Evolutionary conservation across 306 rosid genomes (phyloP), one percentile per base, ranked within the genome.

Genomic region (Cicer judaicum): DNA sequence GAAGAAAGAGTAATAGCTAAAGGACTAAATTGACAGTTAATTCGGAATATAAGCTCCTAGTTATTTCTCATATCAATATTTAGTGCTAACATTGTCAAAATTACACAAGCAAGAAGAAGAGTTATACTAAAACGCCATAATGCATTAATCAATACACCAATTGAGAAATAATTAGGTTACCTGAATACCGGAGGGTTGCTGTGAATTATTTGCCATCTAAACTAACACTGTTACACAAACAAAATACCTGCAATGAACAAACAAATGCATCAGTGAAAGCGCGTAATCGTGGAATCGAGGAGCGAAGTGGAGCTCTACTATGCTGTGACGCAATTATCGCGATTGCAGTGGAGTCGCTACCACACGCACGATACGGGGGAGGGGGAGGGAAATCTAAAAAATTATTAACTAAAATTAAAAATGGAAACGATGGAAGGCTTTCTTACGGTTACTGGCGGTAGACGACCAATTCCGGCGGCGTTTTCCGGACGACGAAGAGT

Each of bases 141-240:
- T 68, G 70, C 5, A 54, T 49, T 8, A 19, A 10, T 29, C 5
- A 55, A 14, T 29, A 24, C 38, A 60, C 10, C 12, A 54, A 49
- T 8, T 49, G 81, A 59, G 49, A 42, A 68, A 54, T 66, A 68
- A 68, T 42, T 36, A 11, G 15, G 6, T 44, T 84, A 93, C 98
- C 98, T 91, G 98, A 76, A 87, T 85, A 61, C 81, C 64, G 7
- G 97, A 76, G 53, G 96, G 79, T 87, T 89, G 80, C 87, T 89
- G 97, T 77, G 97, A 76, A 43, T 87, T 85, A 83, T 80, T 86
- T 7, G 89, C 92, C 97, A 91, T 49, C 14, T 5, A 59, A 29
- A 6, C 41, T 57, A 57, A 77, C 72, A 40, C 68, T 76, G 82
- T 80, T 71, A 74, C 79, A 49, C 79, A 86, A 85, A 84, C 47